Conservation (phyloP, 192 early-diverging fungal genomes). For the Spizellomyces punctatus region DNA sequence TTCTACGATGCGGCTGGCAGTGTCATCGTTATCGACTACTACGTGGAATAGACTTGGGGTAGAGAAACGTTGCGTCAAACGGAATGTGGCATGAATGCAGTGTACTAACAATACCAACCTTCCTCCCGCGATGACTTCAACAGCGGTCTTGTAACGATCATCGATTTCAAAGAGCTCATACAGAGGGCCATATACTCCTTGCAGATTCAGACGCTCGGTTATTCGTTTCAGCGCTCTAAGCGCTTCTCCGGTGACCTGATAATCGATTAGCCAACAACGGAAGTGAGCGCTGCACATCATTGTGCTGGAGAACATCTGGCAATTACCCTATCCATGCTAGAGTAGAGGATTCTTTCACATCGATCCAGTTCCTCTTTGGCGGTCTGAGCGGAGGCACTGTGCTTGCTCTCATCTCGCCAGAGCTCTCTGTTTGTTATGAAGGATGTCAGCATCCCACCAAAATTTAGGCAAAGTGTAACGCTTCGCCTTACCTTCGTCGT, state of each 20-base stretch:
- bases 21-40: constrained; percentile 93
- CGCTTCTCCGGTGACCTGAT: constrained; percentile 75
- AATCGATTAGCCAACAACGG: constrained; percentile 3
- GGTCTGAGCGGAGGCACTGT: constrained; percentile 67
- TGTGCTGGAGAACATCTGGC: constrained; percentile 11
- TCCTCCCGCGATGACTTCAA: constrained; percentile 84
- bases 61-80: neutral
- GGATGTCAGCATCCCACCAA: too few species aligned
- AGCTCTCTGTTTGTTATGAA: constrained; percentile 55
- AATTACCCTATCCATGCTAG: constrained; percentile 77
- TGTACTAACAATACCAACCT: constrained; percentile 45
- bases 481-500: constrained; percentile 62
- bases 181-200: constrained; percentile 87
- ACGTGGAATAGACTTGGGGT: constrained; percentile 81
- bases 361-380: constrained; percentile 74
- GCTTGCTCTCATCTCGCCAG: constrained; percentile 86
- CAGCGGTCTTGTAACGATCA: constrained; percentile 78
- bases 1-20: constrained; percentile 75
- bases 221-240: constrained; percentile 73
- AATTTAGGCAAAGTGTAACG: too few species aligned
- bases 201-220: constrained; percentile 56
- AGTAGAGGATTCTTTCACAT: constrained; percentile 69
- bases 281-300: constrained; percentile 5
- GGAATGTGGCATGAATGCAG: neutral
- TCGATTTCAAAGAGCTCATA: constrained; percentile 92